Evolutionary conservation across 805 yeast genomes (phyloP), one percentile per base, ranked within the genome.

Genomic region (Metschnikowia noctiluminum): DNA sequence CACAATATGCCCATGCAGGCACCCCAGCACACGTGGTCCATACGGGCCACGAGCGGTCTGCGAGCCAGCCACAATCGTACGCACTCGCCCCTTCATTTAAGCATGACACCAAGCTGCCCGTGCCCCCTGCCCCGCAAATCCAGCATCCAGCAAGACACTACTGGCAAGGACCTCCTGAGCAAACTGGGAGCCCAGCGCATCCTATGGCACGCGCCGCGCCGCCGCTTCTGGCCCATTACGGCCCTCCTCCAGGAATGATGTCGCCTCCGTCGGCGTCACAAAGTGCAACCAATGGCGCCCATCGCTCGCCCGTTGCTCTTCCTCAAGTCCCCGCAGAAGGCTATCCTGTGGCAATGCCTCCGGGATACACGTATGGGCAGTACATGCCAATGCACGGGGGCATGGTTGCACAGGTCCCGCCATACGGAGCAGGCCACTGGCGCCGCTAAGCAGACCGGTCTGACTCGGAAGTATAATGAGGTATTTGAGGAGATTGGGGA

Each of bases 321-420:
- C 57, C 55, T 11, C 55, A 42, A 16, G 49, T 51, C 37, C 40
- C 38, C 30, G 46, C 42, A 7, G 56, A 55, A 26, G 59, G 57
- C 7, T 55, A 57, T 42, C 56, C 55, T 4, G 45, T 54, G 43
- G 51, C 54, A 4, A 48, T 51, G 40, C 70, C 71, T 9, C 74
- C 71, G 14, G 71, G 71, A 1, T 70, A 68, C 48, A 61, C 68
- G 8, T 72, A 70, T 52, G 68, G 67, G n/a, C 71, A 64, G 45
- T 69, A 68, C 48, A 59, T 63, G 40, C 71, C 73, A 1, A 52
- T 67, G 47, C 70, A 62, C 26, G 70, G 69, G 8, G 68, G 66
- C 9, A 60, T 65, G 45, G 60, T 64, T 13, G 52, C 63, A 8
- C 64, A 58, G 34, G 56, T 56, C 43, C 63, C 54, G 38, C 59